Conservation (phyloP, 2,329 filamentous ascomycete genomes). For the Basipetospora chlamydospora region DNA sequence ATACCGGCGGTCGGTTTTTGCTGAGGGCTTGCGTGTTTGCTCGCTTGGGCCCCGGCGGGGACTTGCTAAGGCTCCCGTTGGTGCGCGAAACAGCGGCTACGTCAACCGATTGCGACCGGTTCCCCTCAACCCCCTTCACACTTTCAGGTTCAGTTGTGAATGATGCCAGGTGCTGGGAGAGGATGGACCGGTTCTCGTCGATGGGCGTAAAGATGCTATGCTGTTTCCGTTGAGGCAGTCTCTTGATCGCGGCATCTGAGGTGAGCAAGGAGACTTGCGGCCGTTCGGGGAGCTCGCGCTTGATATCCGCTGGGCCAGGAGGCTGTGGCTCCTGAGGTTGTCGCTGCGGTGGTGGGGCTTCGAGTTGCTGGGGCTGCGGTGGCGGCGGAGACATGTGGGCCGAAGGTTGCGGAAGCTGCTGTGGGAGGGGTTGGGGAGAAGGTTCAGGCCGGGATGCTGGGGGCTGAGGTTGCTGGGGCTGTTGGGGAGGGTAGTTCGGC, state of each 20-base stretch:
- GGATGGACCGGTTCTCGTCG: slow-evolving; percentile 76
- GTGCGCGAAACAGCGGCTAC: slow-evolving; percentile 37
- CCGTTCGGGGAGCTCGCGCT: slow-evolving; percentile 30
- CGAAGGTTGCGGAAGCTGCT: slow-evolving; percentile 21
- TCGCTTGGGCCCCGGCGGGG: slow-evolving; percentile 38
- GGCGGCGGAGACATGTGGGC: slow-evolving; percentile 26
- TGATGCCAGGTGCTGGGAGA: slow-evolving; percentile 67
- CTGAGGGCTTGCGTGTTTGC: slow-evolving; percentile 33
- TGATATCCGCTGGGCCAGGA: slow-evolving; percentile 34
- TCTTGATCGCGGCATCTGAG: slow-evolving; percentile 39
- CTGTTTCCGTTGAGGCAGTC: slow-evolving; percentile 60
- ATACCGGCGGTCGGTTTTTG: slow-evolving; percentile 36
- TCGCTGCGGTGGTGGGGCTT: slow-evolving; percentile 23
- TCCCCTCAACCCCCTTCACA: slow-evolving; percentile 14
- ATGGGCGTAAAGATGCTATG: slow-evolving; percentile 97
- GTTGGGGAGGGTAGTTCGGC: slow-evolving; percentile 46
- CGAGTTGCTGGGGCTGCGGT: slow-evolving; percentile 13
- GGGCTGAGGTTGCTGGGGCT: slow-evolving; percentile 26
- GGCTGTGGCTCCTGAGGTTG: slow-evolving; percentile 35
- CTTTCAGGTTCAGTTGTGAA: slow-evolving; percentile 41
- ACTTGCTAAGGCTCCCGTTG: slow-evolving; percentile 24
- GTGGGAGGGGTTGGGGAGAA: slow-evolving; percentile 16
- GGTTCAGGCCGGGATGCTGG: slow-evolving; percentile 24
- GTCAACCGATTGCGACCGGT: slow-evolving; percentile 51
- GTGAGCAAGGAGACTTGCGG: slow-evolving; percentile 32